A percentile compares a stretch with the other conserved stretches of the same genome.
Evolutionary conservation across 129 eudicot species (phyloP).

Genomic region (Chrysanthemum seticuspe): DNA sequence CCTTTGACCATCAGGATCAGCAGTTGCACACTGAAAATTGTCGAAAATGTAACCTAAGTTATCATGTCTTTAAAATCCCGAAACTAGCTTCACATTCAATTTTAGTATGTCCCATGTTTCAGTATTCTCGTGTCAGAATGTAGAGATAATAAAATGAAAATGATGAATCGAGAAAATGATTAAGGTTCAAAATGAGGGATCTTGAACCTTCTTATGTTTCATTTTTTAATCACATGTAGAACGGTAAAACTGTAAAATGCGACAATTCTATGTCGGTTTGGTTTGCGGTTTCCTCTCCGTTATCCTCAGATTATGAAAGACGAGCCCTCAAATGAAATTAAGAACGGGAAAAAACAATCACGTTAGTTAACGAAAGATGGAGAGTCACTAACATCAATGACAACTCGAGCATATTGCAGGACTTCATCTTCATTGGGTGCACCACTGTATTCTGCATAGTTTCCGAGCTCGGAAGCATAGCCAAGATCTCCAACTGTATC

Average conservation of each 20-base stretch:
- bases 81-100: neutral
- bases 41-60: neutral
- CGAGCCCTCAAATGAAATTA: neutral
- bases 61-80: neutral
- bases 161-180: neutral
- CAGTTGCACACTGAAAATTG: conserved; percentile 72
- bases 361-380: neutral
- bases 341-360: neutral
- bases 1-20: conserved; percentile 89
- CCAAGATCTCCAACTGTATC: conserved; percentile 97
- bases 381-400: conserved; percentile 68
- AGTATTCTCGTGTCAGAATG: neutral
- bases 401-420: conserved; percentile 90
- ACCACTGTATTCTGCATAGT: conserved; percentile 97
- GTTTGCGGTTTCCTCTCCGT: neutral
- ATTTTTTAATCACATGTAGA: neutral
- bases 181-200: neutral
- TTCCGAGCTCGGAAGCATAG: conserved; percentile 93
- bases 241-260: neutral
- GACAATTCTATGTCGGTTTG: neutral
- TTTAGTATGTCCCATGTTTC: neutral
- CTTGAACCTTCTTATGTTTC: neutral
- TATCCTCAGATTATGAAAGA: neutral
- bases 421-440: conserved; percentile 96
- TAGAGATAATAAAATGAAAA: neutral